Percentiles rank a stretch among this genome's conserved stretches.
Evolutionary conservation across 1,284 basidiomycete species (phyloP).

Genomic region (Leccinum cinnamomeum): DNA sequence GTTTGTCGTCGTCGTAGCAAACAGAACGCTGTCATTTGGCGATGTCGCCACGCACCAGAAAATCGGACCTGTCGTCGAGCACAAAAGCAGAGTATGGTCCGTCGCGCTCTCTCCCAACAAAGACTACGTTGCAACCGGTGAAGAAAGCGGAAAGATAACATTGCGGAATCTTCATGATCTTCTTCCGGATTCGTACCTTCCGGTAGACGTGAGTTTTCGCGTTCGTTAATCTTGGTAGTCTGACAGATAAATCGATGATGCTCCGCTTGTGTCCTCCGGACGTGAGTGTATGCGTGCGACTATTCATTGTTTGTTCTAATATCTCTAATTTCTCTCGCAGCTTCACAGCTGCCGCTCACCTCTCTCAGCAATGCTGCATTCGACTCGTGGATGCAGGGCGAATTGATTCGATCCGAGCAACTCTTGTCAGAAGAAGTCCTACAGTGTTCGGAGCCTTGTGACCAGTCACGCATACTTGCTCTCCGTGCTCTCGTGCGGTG

Average conservation of each 20-base stretch:
- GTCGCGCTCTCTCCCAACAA: no score
- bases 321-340: not conserved
- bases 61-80: not conserved
- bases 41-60: not conserved
- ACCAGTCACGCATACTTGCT: not conserved
- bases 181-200: not conserved
- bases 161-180: not conserved
- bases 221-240: not conserved
- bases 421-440: not conserved
- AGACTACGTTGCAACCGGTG: no score
- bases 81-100: no score
- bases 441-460: not conserved
- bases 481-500: not conserved
- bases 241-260: not conserved
- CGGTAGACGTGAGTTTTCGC: not conserved
- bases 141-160: not conserved
- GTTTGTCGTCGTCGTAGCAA: not conserved
- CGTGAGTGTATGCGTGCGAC: not conserved
- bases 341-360: not conserved
- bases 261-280: not conserved
- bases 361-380: not conserved
- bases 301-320: not conserved
- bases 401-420: not conserved
- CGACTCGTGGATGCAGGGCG: not conserved
- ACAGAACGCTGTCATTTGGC: not conserved